Evolutionary conservation across 2,329 filamentous ascomycete species (phyloP), one percentile per base, ranked within the genome.

Genomic region (Arthrobotrys sinensis): DNA sequence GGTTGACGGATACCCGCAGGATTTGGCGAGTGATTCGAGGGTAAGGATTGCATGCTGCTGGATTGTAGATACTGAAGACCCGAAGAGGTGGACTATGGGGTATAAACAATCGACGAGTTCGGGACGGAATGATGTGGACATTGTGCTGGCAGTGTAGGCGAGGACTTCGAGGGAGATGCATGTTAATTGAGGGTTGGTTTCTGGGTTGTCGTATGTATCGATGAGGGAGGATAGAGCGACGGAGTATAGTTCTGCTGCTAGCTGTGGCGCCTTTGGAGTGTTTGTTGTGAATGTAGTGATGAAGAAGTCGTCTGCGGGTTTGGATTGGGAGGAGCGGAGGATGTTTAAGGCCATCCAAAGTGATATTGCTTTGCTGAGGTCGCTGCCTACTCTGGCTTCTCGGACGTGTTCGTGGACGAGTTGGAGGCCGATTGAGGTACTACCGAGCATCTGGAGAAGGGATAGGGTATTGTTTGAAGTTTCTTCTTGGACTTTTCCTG

Each of bases 71-170:
- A 90, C 89, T 0, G 88, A 86, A 2, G 93, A 94, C 3, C 93
- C 94, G 14, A 99, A 86, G 63, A 94, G 89, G n/a, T 96, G 93
- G 0, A 96, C 89, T n/a, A 97, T 88, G 0, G 96, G 94, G 83
- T 97, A 99, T 11, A 99, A 86, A 0, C 94, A 90, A 81, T 99
- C 96, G 63, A 97, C 93, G 8, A 99, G 88, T 83, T 98, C 95
- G 1, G 90, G 89, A 2, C 92, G 90, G 83, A 97, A 99, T 0
- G 89, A 88, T 64, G 87, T 83, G 19, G 89, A 88, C 43, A 92
- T 86, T 16, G 89, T 89, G 28, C 88, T 87, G 1, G 95, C 93
- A 79, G 93, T 91, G 69, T 95, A 89, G 0, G 94, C 91, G 5
- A 94, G 87, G 1, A 91, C 89, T 83, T 98, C 95, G 1, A 99